Evolutionary conservation across 805 yeast species (phyloP), one percentile per base, ranked within the genome.

Genomic region (Pichia nakasei): DNA sequence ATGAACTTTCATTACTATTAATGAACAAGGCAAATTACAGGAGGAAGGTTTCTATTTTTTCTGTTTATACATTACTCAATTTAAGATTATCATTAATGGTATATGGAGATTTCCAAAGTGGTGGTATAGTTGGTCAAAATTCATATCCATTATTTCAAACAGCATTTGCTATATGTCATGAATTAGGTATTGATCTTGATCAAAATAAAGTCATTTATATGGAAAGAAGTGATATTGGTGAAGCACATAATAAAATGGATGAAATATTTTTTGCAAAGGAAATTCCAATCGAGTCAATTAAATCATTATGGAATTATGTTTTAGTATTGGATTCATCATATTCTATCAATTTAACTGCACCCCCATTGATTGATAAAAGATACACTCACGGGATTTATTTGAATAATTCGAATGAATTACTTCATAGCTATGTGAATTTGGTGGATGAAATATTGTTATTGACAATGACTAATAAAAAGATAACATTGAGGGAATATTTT

Each of bases 301-400:
- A 44, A 31, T 11, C 17, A 15, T 36, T 54, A 18, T 53, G 57
- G 57, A 50, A 51, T 35, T 40, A 48, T 41, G 32, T 53, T 20
- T 29, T 47, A 15, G 15, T 19, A 4, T 9, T 35, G 7, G 57
- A 54, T 41, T 38, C 51, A 1, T 19, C n/a, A 8, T 53, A 46
- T 42, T 42, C 41, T 9, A 26, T 42, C 18, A n/a, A 15, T 9
- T n/a, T 36, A 4, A 48, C 45, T 5, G 18, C 41, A 1, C 52
- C 52, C 6, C 40, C 50, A 20, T 19, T 47, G 12, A 44, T 54
- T 20, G 43, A 53, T 37, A 38, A 46, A 19, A 42, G 47, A 6
- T 51, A 21, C 32, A 46, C 48, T 22, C 45, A 44, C 37, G 48
- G 42, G 18, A 32, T 32, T 17, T 32, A 32, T 32, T 9, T 17